phyloP scores from a whole-genome alignment of 495 filamentous ascomycete genomes.

The Xylaria longipes region DNA sequence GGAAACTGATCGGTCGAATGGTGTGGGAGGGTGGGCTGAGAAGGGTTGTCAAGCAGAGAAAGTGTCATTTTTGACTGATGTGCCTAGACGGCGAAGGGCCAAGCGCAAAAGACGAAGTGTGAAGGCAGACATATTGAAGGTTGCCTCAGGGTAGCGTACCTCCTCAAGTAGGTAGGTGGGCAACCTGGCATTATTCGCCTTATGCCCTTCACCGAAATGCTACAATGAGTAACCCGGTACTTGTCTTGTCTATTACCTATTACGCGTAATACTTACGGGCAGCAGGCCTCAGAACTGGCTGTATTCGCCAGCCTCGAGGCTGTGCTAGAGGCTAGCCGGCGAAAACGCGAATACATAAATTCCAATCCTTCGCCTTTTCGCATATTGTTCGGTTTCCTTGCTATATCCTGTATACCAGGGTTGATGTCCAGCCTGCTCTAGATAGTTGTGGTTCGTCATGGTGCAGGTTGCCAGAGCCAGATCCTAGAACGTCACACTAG shows the following conservation, averaged over 20 bases:
- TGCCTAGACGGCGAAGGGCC: background rate
- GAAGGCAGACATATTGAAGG: constrained; percentile 6
- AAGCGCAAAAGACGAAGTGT: background rate
- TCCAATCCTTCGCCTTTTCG: background rate
- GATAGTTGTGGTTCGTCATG: background rate
- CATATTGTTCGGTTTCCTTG: background rate
- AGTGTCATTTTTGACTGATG: constrained; percentile 3
- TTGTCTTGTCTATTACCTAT: background rate
- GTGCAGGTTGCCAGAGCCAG: background rate
- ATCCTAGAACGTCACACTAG: constrained; percentile 5
- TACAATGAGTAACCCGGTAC: constrained; percentile 25
- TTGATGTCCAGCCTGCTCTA: background rate
- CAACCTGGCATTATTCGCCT: constrained; percentile 4
- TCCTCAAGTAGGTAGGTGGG: constrained; percentile 15
- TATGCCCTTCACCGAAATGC: constrained; percentile 27
- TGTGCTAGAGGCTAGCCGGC: background rate
- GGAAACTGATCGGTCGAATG: constrained; percentile 23
- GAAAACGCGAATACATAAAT: background rate
- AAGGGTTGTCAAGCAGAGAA: constrained; percentile 9
- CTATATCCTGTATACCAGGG: background rate
- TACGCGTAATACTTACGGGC: constrained; percentile 7
- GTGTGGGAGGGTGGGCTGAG: constrained; percentile 25
- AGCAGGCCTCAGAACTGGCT: background rate
- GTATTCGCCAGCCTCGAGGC: background rate
- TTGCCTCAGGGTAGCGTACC: background rate